Evolutionary conservation across 1,284 basidiomycete species (phyloP).

Genomic region (Omphalotus olearius): DNA sequence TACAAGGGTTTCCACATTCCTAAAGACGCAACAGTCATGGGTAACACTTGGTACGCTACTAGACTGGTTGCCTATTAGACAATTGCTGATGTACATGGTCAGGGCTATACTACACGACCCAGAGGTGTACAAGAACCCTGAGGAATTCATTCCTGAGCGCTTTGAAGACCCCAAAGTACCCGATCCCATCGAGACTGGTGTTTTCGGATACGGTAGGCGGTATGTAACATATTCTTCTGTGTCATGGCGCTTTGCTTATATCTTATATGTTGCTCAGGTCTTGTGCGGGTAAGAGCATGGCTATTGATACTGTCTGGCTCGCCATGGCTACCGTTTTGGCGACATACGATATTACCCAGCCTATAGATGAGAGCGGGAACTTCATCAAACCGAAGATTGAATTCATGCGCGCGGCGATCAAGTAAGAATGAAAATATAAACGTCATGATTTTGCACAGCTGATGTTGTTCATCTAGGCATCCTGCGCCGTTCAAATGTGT

Average conservation of each 20-base stretch:
- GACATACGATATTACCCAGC: neutral
- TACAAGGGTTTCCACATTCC: constrained; percentile 8
- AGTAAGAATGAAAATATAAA: too few species aligned
- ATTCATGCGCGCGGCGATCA: too few species aligned
- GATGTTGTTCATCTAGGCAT: neutral
- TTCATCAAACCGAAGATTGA: neutral
- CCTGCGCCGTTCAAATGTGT: constrained; percentile 6
- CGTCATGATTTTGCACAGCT: too few species aligned
- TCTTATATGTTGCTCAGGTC: too few species aligned
- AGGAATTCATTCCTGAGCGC: constrained; percentile 25
- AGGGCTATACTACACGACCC: constrained; percentile 18
- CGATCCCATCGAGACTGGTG: neutral
- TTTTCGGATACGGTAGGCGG: constrained; percentile 20
- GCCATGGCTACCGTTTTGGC: constrained; percentile 2
- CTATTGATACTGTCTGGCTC: constrained; percentile 3
- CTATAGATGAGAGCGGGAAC: neutral
- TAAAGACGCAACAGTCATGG: constrained; percentile 8
- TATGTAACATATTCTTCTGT: neutral
- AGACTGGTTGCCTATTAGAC: neutral
- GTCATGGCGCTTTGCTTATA: too few species aligned
- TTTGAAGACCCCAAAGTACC: constrained; percentile 17
- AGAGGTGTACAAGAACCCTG: constrained; percentile 17
- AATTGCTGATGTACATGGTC: neutral
- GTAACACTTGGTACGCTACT: constrained; percentile 6
- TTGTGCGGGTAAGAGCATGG: neutral